Evolutionary conservation across 2,329 filamentous ascomycete genomes (phyloP).

Genomic region (Nannizziopsis arthrosporioides): DNA sequence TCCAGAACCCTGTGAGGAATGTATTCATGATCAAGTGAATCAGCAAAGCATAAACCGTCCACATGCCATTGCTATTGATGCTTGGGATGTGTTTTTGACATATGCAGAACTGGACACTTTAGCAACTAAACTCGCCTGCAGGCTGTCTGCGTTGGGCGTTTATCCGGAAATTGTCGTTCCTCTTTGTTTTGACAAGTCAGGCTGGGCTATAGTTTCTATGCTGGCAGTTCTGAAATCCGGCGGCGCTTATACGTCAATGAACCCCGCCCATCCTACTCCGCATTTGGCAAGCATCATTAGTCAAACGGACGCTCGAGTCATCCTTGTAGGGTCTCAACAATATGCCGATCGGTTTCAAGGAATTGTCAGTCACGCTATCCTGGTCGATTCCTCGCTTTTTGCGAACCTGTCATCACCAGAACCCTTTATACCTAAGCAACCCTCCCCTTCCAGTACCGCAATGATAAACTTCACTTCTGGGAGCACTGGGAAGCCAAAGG

Average conservation of each 20-base stretch:
- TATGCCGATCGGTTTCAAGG: background rate
- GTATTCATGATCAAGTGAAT: background rate
- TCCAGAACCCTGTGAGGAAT: background rate
- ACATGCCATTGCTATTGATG: conserved; percentile 14
- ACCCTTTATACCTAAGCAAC: background rate
- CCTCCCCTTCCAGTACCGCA: background rate
- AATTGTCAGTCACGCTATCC: background rate
- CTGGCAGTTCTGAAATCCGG: conserved; percentile 33
- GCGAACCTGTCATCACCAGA: background rate
- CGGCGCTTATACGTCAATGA: conserved; percentile 32
- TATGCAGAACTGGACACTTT: conserved; percentile 8
- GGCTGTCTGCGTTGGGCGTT: conserved; percentile 29
- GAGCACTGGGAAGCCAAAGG: conserved; percentile 32
- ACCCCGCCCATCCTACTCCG: conserved; percentile 28
- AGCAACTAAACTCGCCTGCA: conserved; percentile 24
- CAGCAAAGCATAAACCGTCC: conserved; percentile 5
- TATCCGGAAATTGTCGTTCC: conserved; percentile 30
- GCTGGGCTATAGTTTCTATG: conserved; percentile 32
- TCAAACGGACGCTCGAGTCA: background rate
- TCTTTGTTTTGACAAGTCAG: conserved; percentile 34
- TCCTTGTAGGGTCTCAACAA: background rate
- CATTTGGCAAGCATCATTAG: conserved; percentile 6
- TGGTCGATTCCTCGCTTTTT: background rate
- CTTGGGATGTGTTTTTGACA: conserved; percentile 16
- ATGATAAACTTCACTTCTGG: conserved; percentile 8